Conservation (phyloP, 2,329 filamentous ascomycete genomes). For the Zalaria sp. region DNA sequence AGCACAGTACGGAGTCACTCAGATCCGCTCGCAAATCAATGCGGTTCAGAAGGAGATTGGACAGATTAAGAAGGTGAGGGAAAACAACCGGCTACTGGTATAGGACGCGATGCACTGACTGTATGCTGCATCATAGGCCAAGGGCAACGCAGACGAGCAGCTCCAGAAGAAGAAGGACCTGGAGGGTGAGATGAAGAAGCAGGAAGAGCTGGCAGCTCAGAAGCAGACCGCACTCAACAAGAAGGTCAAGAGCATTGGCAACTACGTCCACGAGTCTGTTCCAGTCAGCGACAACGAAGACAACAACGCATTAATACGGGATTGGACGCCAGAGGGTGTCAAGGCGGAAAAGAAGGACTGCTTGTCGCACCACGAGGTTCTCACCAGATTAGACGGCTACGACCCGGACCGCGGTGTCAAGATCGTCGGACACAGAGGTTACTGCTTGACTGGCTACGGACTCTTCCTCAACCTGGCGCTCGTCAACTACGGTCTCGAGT, state of each 20-base stretch:
- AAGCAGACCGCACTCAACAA: constrained; percentile 62
- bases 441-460: constrained; percentile 81
- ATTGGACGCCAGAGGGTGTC: constrained; percentile 63
- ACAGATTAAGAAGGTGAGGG: constrained; percentile 68
- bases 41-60: constrained; percentile 81
- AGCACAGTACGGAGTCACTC: constrained; percentile 65
- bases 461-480: constrained; percentile 86
- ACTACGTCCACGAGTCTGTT: constrained; percentile 81
- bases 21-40: constrained; percentile 77
- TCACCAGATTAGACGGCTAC: constrained; percentile 76
- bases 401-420: constrained; percentile 88
- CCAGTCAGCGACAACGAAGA: constrained; percentile 72
- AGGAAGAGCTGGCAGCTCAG: constrained; percentile 58
- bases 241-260: constrained; percentile 76
- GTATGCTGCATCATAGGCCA: constrained; percentile 38
- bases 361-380: constrained; percentile 90
- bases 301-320: constrained; percentile 63
- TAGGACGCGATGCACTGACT: neutral
- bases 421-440: constrained; percentile 85
- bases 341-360: constrained; percentile 59
- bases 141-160: constrained; percentile 73
- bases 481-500: constrained; percentile 89
- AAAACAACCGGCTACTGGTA: neutral
- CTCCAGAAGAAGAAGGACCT: constrained; percentile 64
- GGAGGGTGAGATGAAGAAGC: constrained; percentile 67